Evolutionary conservation across 2,329 filamentous ascomycete species (phyloP), one percentile per base, ranked within the genome.

Genomic region (Bipolaris sorokiniana): DNA sequence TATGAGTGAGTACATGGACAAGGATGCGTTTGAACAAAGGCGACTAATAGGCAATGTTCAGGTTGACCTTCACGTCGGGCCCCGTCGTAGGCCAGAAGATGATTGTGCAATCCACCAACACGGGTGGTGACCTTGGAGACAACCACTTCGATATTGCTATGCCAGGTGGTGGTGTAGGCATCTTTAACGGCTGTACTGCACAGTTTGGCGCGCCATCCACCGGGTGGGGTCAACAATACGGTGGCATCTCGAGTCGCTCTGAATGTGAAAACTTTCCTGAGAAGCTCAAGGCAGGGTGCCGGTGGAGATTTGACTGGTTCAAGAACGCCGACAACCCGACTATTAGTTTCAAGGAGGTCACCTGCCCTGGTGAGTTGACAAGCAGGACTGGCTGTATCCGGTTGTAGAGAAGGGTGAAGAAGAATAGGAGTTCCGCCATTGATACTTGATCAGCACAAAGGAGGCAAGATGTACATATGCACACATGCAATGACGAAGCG

Each of bases 61-160:
- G 74, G 48, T 76, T 88, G 56, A 86, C 84, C 4, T 86, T 88
- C 71, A 86, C 84, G 15, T 81, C 80, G 23, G 83, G 82, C 7
- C 72, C 82, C 2, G 81, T 84, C 18, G 69, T 76, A 3, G 86
- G 86, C 58, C 86, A 88, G 77, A 82, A 81, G 62, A 84, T 88
- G 82, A 76, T 88, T 51, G 84, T 89, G 4, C 86, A 89, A 70
- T 82, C 84, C 5, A 87, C 84, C 47, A 88, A 88, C 75, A 89
- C 86, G 1, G 86, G 71, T 10, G 65, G 68, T 20, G 74, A 76
- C 31, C 70, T 76, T 6, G 73, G 72, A 16, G 48, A 70, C 20
- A 76, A 76, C 59, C 72, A 75, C 59, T 76, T 76, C 62, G 73
- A 75, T 51, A 45, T 76, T 10, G 73, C 74, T n/a, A 76, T 76